Base-by-base conservation (phyloP, 2,329 filamentous ascomycete genomes). In the Lanzia echinophila region DNA sequence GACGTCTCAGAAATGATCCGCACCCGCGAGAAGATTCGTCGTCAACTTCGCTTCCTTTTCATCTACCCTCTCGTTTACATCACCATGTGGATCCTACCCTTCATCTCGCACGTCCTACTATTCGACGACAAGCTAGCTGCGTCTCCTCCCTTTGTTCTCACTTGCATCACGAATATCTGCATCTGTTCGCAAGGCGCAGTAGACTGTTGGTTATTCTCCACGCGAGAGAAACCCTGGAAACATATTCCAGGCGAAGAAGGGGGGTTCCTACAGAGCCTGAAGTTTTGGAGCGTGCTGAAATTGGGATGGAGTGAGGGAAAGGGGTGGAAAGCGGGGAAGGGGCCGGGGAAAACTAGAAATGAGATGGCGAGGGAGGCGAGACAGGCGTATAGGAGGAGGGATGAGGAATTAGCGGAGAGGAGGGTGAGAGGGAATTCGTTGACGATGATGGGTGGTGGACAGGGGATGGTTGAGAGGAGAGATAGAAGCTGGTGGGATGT, bases 61-160 rank as follows among this genome's bases (percentile, higher is more conserved):
- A 81, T 90, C 46, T 92, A 92, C 66, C 88, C 88, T 0, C 66
- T 85, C 17, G 78, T 87, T 3, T 91, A 92, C 68, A 75, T 87
- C 19, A 68, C 81, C 4, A 80, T 88, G 60, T 92, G 88, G 88
- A 70, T 86, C 3, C 70, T 87, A 7, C 87, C 88, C 0, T 88
- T 90, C 61, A 71, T 84, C 2, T 75, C 75, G 2, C 84, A 90
- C 66, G 74, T 82, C 47, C 69, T 83, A 47, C 76, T 75, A 50
- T 87, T 83, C 68, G 73, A 75, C 58, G 72, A 82, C 47, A 64
- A 70, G 47, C 79, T 72, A 52, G 77, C 73, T 6, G 59, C 66
- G 15, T 67, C 78, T 46, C 78, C 78, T 1, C 75, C 86, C 0
- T 83, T 80, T 58, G 75, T 70, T 50, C 69, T 91, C 45, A 72